Evolutionary conservation across 2,329 filamentous ascomycete species (phyloP).

Genomic region (Claviceps quebecensis): DNA sequence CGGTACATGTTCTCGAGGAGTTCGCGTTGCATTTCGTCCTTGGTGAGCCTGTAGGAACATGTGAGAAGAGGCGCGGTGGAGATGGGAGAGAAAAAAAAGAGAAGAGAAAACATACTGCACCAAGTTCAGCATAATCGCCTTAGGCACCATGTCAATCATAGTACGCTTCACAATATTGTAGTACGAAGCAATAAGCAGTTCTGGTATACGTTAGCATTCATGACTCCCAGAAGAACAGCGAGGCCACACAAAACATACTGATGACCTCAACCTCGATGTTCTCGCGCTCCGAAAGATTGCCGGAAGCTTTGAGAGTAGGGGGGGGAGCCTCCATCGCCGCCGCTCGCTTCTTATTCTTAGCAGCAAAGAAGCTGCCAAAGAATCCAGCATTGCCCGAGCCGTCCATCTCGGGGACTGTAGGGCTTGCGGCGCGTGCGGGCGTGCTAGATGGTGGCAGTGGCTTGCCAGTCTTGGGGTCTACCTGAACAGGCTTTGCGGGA

Average conservation of each 20-base stretch:
- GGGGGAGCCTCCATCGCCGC: constrained; percentile 98
- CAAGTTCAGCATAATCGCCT: constrained; percentile 95
- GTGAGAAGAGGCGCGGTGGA: neutral
- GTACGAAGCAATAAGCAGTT: constrained; percentile 91
- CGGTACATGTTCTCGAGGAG: constrained; percentile 97
- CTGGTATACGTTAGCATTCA: constrained; percentile 26
- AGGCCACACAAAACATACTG: constrained; percentile 44
- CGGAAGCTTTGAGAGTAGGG: constrained; percentile 83
- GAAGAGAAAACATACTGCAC: constrained; percentile 57
- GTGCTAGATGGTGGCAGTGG: constrained; percentile 55
- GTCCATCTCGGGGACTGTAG: constrained; percentile 43
- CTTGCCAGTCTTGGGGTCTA: constrained; percentile 98
- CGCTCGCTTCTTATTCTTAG: constrained; percentile 99
- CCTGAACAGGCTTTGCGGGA: constrained; percentile 72
- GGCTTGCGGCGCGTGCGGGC: constrained; percentile 63
- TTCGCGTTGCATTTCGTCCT: constrained; percentile 97
- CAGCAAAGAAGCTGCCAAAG: constrained; percentile 96
- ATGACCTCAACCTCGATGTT: constrained; percentile 96
- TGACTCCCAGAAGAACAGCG: neutral
- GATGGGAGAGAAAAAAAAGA: neutral
- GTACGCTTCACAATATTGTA: constrained; percentile 97
- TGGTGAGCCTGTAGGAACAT: constrained; percentile 54
- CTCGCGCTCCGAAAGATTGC: constrained; percentile 86
- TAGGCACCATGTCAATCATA: constrained; percentile 99
- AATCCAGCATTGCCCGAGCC: constrained; percentile 57